Base-by-base conservation (phyloP, 148 eudicot genomes). In the Amaranthus palmeri region DNA sequence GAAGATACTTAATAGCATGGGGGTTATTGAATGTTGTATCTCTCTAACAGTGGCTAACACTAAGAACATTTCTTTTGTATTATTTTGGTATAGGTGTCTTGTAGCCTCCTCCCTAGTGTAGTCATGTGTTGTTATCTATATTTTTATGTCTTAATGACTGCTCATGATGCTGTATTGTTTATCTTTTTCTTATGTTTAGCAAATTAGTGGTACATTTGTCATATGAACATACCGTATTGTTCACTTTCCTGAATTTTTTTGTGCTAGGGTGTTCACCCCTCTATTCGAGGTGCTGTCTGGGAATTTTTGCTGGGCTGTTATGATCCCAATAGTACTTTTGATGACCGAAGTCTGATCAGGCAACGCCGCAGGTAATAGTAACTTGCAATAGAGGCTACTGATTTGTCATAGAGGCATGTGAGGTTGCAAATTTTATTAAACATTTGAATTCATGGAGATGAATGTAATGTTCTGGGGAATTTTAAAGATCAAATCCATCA, bases 281-380 rank as follows among this genome's bases (percentile, higher is more conserved):
- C 90, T 53, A 85, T 93, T 71, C 85, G 93, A 79, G 98, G 97
- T 72, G 88, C 72, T 25, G 98, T 91, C 44, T 91, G 98, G 97
- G 98, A 93, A 75, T 93, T 91, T 75, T 81, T 93, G 81, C 81
- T 91, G 86, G 98, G 98, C 75, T 91, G 98, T 82, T 93, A 81
- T 75, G 97, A 84, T 84, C 92, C 98, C 53, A 86, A 87, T 78
- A 89, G 97, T 83, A 91, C 97, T 8, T 82, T 68, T 10, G 88
- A 89, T 68, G 97, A 89, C 74, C 83, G 98, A 76, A 84, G 85
- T 82, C 78, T 81, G 50, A 79, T 91, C 77, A 89, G 96, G 75
- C 83, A 85, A 77, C 84, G 73, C 40, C 79, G 98, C 76, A 93
- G 98, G 88, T 84, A 74, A 71, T 25, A 65, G 77, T 57, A 73